Base-by-base conservation (phyloP, 768 basidiomycete species). In the Leccinum subgranulosum region DNA sequence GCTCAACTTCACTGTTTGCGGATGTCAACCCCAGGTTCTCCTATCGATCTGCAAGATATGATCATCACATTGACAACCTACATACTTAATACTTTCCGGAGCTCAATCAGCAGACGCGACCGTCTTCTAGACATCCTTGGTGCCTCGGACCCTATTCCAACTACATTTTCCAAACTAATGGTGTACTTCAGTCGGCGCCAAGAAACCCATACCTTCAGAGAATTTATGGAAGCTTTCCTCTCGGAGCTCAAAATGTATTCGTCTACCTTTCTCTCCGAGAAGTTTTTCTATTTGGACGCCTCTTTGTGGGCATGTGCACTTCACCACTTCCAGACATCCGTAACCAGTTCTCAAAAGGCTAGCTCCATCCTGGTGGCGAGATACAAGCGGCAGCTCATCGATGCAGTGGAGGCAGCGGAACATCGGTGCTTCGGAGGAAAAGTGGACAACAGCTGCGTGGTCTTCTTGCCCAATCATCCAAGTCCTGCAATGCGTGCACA, bases 261-360 rank as follows among this genome's bases (percentile, higher is more conserved):
- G 1, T 59, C 54, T 3, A 54, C 64, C 11, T 65, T 85, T 15
- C 66, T 69, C 19, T 66, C 64, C 0, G 70, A 74, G 43, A 66
- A 66, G 19, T 64, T 83, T 15, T 71, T 74, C 7, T 69, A 61
- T 7, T 72, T 81, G 17, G 81, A 83, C 53, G 80, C 81, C 9
- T 81, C 81, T 9, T 62, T 84, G 23, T 84, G 80, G 78, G 74
- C 76, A 15, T 81, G 79, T 54, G 77, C 77, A 6, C 77, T 84
- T 23, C 73, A 69, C 39, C 73, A 79, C 56, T 71, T 83, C 53
- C 83, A 84, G 57, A 64, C 69, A 43, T 64, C 63, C 28, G 55
- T 72, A 43, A 56, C 63, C 21, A 56, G 53, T 29, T 50, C 64
- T 34, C 65, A 68, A 54, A 66, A 66, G 51, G 65, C 55, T 41